Evolutionary conservation across 345 rosid species (phyloP), one percentile per base, ranked within the genome.

Genomic region (Syzygium aqueum): DNA sequence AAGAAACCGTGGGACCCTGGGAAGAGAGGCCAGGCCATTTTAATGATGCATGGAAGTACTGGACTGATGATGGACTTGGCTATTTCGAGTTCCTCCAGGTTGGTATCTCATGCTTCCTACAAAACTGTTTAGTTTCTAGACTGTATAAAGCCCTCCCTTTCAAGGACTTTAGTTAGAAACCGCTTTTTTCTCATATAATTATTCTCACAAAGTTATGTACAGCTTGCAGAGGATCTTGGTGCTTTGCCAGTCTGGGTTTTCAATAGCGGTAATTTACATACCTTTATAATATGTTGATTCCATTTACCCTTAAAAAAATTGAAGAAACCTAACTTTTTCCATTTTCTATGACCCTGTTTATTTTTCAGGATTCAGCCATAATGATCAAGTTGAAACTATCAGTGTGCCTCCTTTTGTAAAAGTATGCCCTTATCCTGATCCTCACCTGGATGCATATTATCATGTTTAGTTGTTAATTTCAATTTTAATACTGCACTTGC

Each of bases 51-150:
- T 97, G 99, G 99, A 94, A 84, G 91, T 97, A 97, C 77, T 97
- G 98, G 99, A 97, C 99, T 7, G 99, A 97, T 91, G 99, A 97
- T 89, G 99, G 97, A 28, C 94, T 96, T 84, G 99, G 99, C 86
- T 89, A 94, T 88, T 95, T 92, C 22, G 99, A 97, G 91, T 95
- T 97, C 88, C 95, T 96, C 90, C 99, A 95, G 89, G 99, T 94
- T 63, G 65, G 92, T 87, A 52, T 90, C 90, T 61, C 77, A 4
- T 84, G 19, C 63, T 73, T 37, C 25, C 22, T 5, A 37, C 10
- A 19, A 73, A 73, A 37, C 14, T 73, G 80, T 73, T 25, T 37
- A 67, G 78, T 67, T 67, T 67, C 78, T 33, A 21, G 27, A 73
- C 49, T 19, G 12, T 9, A 37, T 73, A 33, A 73, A 73, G 37